A percentile compares a stretch with the other conserved stretches of the same genome.
Conservation (phyloP, 2,329 filamentous ascomycete species). For the Fusarium verticillioides region DNA sequence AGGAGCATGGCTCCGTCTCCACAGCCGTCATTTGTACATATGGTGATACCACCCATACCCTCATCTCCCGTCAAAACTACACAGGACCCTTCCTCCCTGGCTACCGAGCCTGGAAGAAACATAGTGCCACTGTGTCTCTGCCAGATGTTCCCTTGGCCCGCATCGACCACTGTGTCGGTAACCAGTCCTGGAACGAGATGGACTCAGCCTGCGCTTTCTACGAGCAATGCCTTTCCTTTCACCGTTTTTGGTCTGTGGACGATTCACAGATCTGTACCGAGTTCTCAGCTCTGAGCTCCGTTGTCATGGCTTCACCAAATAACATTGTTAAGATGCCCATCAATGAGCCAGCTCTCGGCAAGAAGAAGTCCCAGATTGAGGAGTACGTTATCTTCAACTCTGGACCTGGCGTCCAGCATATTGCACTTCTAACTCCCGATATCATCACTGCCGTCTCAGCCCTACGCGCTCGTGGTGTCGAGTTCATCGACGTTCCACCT, state of each 20-base stretch:
- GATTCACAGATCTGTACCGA: constrained; percentile 93
- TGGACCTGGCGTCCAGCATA: constrained; percentile 91
- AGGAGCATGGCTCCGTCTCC: constrained; percentile 72
- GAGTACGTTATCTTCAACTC: constrained; percentile 92
- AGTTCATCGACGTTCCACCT: constrained; percentile 90
- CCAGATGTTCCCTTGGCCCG: constrained; percentile 75
- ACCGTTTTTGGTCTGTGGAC: constrained; percentile 97
- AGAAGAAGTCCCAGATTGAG: constrained; percentile 94
- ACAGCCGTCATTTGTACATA: constrained; percentile 90
- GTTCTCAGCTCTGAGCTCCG: constrained; percentile 86
- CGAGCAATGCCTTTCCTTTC: constrained; percentile 89
- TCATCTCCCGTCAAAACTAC: constrained; percentile 80
- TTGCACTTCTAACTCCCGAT: constrained; percentile 83
- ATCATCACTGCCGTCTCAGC: constrained; percentile 82
- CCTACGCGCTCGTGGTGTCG: constrained; percentile 85
- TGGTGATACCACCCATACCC: constrained; percentile 93
- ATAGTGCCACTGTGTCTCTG: constrained; percentile 56
- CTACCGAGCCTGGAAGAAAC: constrained; percentile 68
- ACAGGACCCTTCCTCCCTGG: constrained; percentile 84
- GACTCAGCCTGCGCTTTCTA: constrained; percentile 75
- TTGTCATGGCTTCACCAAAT: constrained; percentile 90
- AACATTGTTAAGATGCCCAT: constrained; percentile 97
- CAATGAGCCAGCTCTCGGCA: constrained; percentile 92
- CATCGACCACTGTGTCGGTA: constrained; percentile 97
- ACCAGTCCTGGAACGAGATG: constrained; percentile 96